A percentile compares a stretch with the other conserved stretches of the same genome.
These are phyloP conservation scores for Lignosus rhinocerotis DNA, from an alignment of 1,284 basidiomycete genomes.

Conservation along the genomic window DNA sequence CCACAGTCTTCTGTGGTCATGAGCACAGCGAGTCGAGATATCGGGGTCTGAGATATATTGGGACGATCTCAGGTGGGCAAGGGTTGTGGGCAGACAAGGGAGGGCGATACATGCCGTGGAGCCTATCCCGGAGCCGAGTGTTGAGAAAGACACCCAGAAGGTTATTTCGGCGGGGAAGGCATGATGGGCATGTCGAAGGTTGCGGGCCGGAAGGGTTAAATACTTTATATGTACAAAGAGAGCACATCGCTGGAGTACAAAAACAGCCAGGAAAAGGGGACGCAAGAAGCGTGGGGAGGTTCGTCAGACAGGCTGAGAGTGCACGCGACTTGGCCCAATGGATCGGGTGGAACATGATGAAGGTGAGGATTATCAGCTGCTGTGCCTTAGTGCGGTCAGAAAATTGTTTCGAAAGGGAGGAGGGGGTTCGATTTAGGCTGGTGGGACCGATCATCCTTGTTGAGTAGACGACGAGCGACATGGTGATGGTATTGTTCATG, in stretches of 20 bases:
- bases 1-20: slow-evolving; percentile 16
- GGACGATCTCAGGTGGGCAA: slow-evolving; percentile 9
- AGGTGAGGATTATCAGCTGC: slow-evolving; percentile 9
- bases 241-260: slow-evolving; percentile 7
- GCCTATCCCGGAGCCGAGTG: slow-evolving; percentile 5
- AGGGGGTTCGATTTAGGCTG: not conserved
- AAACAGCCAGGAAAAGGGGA: slow-evolving; percentile 2
- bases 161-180: slow-evolving; percentile 14
- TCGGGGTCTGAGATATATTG: not conserved
- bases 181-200: slow-evolving; percentile 6
- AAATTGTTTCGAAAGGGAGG: slow-evolving; percentile 12
- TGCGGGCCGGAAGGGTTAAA: slow-evolving; percentile 7
- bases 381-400: slow-evolving; percentile 16
- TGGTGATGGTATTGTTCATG: slow-evolving; percentile 8
- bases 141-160: slow-evolving; percentile 1
- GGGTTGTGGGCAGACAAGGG: slow-evolving; percentile 1
- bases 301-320: not conserved
- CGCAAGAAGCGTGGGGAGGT: slow-evolving; percentile 6
- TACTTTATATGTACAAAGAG: slow-evolving; percentile 7
- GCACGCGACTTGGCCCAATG: slow-evolving; percentile 12
- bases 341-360: slow-evolving; percentile 13
- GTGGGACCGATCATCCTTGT: slow-evolving; percentile 14
- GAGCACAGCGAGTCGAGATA: slow-evolving; percentile 10
- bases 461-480: slow-evolving; percentile 11
- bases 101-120: slow-evolving; percentile 15